Conservation (phyloP, 257 asterid species). For the Haberlea rhodopensis region DNA sequence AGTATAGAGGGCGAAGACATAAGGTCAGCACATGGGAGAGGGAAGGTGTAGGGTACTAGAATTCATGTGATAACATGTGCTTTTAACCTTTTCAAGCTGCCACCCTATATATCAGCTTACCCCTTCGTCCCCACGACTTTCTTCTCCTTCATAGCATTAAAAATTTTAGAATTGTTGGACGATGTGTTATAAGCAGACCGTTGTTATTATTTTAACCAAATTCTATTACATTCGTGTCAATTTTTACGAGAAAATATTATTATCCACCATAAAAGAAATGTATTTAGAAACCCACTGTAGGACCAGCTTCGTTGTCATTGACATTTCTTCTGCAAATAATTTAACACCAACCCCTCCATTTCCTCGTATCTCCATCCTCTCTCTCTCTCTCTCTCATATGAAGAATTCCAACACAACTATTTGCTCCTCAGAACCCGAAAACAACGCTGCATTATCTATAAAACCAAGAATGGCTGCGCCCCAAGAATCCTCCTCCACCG, state of each 20-base stretch:
- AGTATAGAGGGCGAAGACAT: background rate
- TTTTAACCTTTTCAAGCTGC: background rate
- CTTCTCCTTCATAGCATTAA: background rate
- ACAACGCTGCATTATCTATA: conserved; percentile 27
- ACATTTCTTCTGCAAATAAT: background rate
- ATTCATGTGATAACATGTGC: background rate
- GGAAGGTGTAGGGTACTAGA: background rate
- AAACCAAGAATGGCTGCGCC: conserved; percentile 15
- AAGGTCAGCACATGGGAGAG: conserved; percentile 1
- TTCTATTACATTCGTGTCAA: background rate
- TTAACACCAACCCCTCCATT: background rate
- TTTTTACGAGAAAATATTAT: too few relatives aligned
- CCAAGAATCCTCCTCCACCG: conserved; percentile 16
- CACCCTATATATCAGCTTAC: too few relatives aligned
- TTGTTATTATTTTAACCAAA: background rate
- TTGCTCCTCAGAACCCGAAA: conserved; percentile 13
- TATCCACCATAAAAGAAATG: background rate
- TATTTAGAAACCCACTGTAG: background rate
- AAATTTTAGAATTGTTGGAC: background rate
- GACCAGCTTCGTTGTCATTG: background rate
- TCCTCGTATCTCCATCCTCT: conserved; percentile 6
- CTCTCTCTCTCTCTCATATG: conserved; percentile 23
- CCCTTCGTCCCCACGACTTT: background rate
- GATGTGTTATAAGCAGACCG: too few relatives aligned
- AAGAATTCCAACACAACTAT: conserved; percentile 21